Base-by-base conservation (phyloP, 495 filamentous ascomycete genomes). In the Tetracladium marchalianum region DNA sequence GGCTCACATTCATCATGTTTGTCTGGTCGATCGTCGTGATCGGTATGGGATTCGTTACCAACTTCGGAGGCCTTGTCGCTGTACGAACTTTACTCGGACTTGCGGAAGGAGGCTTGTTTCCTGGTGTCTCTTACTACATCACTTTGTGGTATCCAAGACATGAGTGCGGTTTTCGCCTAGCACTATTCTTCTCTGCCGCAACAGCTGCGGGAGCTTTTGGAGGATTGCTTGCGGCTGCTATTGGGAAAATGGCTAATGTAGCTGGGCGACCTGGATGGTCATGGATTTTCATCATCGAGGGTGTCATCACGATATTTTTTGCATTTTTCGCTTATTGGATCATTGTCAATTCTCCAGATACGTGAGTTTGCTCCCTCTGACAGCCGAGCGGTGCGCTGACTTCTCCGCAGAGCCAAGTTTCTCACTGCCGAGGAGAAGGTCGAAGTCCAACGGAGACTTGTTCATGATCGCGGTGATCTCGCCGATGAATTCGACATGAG, bases 41-140 rank as follows among this genome's bases (percentile, higher is more conserved):
- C 13, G 77, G 78, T 50, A 87, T 94, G 66, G 92, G 90, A 2
- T 62, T 95, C 2, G 63, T 75, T 31, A 54, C 68, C 31, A 66
- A 45, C 5, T 88, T 85, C 52, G 82, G 82, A 46, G 82, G 82
- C 2, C 64, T 87, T 1, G 67, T 88, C 2, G 82, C 81, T 0
- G 50, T 42, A 37, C 72, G 81, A 4, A 66, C 76, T 27, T 57
- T 84, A 7, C 62, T 84, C 22, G 81, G 81, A 15, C 33, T 74
- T 0, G 73, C 78, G 41, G 80, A 84, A 52, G 67, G 75, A 41
- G 77, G 77, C 1, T 66, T 82, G 18, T 62, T 78, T 37, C 77
- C 77, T 5, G 78, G 72, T 58, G 62, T 68, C 17, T 59, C 66
- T 15, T 80, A 78, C 51, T 50, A 78, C 33, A 73, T 77, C 16